Evolutionary conservation across 768 basidiomycete genomes (phyloP), one percentile per base, ranked within the genome.

Genomic region (Clitopilus hobsonii): DNA sequence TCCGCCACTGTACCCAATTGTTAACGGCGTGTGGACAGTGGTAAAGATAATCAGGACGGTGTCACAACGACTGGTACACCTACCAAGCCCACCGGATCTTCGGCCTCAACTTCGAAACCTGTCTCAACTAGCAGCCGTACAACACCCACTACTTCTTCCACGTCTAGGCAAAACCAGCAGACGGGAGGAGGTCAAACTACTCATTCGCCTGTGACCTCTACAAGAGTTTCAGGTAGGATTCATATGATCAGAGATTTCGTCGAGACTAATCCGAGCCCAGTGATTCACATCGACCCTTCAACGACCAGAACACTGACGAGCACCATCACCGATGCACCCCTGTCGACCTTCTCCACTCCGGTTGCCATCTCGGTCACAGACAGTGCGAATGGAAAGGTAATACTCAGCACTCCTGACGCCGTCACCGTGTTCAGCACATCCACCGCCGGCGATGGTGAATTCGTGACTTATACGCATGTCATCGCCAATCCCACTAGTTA

Each of bases 401-500:
- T 70, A 18, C 59, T 78, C 29, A 72, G 73, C 0, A 73, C 76
- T 1, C 81, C 80, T 10, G 66, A 79, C 6, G 57, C 79, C 16
- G 68, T 82, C 26, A 81, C 82, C 2, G 67, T 77, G 22, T 57
- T 74, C 45, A 77, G 69, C 27, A 75, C 79, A 5, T 77, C 79
- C 2, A 78, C 76, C 16, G 69, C 70, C 54, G 56, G 76, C 6
- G 69, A 79, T 58, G 80, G 83, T 7, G 62, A 64, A 18, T 60
- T 75, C 22, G 66, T 77, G 18, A 82, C 81, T 2, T 65, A 74
- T 54, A 85, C 84, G 1, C 76, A 81, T 50, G 69, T 83, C 32
- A 70, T 81, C 23, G 79, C 81, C 5, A 84, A 83, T 62, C 80
- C 77, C 48, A 68, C 74, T 20, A 68, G 65, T 11, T 60, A 55